A percentile compares a stretch with the other conserved stretches of the same genome.
phyloP scores from a whole-genome alignment of 768 basidiomycete species.

The Macrolepiota albuminosa region DNA sequence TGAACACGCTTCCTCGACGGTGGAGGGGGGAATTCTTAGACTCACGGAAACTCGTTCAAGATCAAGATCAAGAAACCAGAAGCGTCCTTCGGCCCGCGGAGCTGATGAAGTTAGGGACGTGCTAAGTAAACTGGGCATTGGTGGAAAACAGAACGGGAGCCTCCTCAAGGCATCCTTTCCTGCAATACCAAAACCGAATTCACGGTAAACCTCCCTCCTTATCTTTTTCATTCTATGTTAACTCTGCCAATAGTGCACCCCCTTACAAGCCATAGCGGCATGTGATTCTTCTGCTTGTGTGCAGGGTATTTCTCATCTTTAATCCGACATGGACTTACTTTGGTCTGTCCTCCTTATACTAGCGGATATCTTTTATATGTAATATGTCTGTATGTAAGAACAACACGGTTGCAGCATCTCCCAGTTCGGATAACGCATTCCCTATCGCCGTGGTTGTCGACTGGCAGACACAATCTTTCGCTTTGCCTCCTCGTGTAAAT shows the following conservation, averaged over 20 bases:
- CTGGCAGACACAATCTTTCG: slow-evolving; percentile 48
- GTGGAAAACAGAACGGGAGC: slow-evolving; percentile 54
- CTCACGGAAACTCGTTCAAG: slow-evolving; percentile 52
- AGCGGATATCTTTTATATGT: background rate
- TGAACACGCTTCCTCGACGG: slow-evolving; percentile 56
- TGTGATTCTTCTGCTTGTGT: background rate
- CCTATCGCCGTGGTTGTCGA: slow-evolving; percentile 20
- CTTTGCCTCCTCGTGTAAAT: slow-evolving; percentile 77
- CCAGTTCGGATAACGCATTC: background rate
- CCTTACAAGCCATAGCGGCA: slow-evolving; percentile 13
- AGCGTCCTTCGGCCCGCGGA: slow-evolving; percentile 42
- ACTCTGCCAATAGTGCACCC: slow-evolving; percentile 5
- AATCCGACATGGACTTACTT: background rate
- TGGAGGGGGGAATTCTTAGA: slow-evolving; percentile 33
- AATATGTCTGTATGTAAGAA: slow-evolving; percentile 9
- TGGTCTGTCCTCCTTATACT: background rate
- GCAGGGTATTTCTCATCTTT: background rate
- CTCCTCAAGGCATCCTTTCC: slow-evolving; percentile 73
- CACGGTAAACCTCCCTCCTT: slow-evolving; percentile 14
- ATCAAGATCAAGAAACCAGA: slow-evolving; percentile 46
- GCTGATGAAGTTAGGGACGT: slow-evolving; percentile 78
- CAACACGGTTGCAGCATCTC: background rate
- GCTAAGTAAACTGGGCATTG: slow-evolving; percentile 77
- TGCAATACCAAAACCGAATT: slow-evolving; percentile 39
- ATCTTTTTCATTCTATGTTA: background rate